Conservation (phyloP, 2,329 filamentous ascomycete species). For the Hypoxylon sp. region DNA sequence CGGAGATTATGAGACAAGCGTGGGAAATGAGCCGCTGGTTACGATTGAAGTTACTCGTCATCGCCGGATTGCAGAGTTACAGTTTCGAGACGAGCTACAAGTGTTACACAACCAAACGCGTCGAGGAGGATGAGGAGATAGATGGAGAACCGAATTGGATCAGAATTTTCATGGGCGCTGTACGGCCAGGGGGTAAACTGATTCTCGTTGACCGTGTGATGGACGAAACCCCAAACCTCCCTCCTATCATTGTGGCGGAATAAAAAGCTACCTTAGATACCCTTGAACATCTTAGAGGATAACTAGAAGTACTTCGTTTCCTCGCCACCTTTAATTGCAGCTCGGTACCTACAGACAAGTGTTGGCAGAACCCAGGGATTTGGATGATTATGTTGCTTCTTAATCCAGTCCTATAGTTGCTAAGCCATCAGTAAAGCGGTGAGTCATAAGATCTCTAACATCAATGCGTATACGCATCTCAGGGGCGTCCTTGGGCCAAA, state of each 20-base stretch:
- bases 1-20: slow-evolving; percentile 41
- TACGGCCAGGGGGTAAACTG: slow-evolving; percentile 46
- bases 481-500: not conserved
- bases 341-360: too few species aligned
- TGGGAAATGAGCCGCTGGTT: slow-evolving; percentile 47
- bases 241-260: not conserved
- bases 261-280: too few species aligned
- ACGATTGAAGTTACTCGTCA: slow-evolving; percentile 45
- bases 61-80: slow-evolving; percentile 51
- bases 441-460: not conserved
- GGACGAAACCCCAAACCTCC: not conserved
- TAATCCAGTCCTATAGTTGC: not conserved
- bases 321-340: too few species aligned
- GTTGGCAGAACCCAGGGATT: not conserved
- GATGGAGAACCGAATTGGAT: slow-evolving; percentile 50
- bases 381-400: not conserved
- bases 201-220: slow-evolving; percentile 47
- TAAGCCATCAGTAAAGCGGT: not conserved
- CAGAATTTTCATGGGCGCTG: slow-evolving; percentile 44
- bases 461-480: too few species aligned
- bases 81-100: slow-evolving; percentile 38
- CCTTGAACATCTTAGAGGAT: too few species aligned
- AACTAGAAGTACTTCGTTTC: too few species aligned
- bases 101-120: slow-evolving; percentile 21
- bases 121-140: slow-evolving; percentile 43